Conservation (phyloP, 2,329 filamentous ascomycete species). For the Huntiella savannae region DNA sequence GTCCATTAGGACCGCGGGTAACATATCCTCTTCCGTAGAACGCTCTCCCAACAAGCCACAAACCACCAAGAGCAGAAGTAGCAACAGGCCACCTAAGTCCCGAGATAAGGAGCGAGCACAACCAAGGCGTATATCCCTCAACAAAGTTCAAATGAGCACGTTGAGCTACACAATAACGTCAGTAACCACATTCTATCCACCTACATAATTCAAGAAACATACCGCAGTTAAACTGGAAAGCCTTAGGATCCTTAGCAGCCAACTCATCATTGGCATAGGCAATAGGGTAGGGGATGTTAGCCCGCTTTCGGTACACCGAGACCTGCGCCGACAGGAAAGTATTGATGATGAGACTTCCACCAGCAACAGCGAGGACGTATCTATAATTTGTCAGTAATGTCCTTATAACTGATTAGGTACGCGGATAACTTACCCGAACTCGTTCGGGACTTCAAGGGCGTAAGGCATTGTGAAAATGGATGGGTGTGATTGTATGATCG, state of each 20-base stretch:
- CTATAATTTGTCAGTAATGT: slow-evolving; percentile 19
- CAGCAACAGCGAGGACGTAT: slow-evolving; percentile 40
- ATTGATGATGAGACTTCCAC: slow-evolving; percentile 39
- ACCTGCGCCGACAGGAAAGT: slow-evolving; percentile 30
- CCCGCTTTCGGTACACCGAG: slow-evolving; percentile 28
- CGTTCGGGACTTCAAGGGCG: slow-evolving; percentile 25
- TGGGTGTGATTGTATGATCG: neutral
- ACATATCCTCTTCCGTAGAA: slow-evolving; percentile 38
- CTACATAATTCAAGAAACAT: slow-evolving; percentile 13
- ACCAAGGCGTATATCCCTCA: slow-evolving; percentile 37
- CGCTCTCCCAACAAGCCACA: slow-evolving; percentile 33
- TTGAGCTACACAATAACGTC: slow-evolving; percentile 24
- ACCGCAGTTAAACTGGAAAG: slow-evolving; percentile 44
- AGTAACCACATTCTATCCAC: neutral
- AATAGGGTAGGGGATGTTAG: slow-evolving; percentile 36
- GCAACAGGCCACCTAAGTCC: slow-evolving; percentile 35
- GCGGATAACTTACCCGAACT: slow-evolving; percentile 28
- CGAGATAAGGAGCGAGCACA: slow-evolving; percentile 33
- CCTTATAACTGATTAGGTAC: neutral
- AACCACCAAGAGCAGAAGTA: slow-evolving; percentile 28
- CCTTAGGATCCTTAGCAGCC: slow-evolving; percentile 33
- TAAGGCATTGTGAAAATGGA: slow-evolving; percentile 22
- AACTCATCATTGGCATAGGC: slow-evolving; percentile 36
- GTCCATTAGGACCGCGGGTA: slow-evolving; percentile 26
- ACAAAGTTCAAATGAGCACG: slow-evolving; percentile 44